Evolutionary conservation across 345 rosid genomes (phyloP).

Genomic region (Anastatica hierochuntica): DNA sequence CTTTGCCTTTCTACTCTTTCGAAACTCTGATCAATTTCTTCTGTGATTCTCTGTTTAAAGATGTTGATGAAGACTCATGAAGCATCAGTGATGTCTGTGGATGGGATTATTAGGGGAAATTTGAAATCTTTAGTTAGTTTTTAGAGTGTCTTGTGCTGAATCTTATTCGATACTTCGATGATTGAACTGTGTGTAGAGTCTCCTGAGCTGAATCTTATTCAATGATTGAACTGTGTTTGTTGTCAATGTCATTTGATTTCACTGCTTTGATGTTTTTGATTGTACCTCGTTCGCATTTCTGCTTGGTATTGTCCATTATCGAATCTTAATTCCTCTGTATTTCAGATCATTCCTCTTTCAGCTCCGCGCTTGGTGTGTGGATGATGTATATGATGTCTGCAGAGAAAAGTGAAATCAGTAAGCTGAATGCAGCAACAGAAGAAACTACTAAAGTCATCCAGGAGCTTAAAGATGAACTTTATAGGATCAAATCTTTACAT

Average conservation of each 20-base stretch:
- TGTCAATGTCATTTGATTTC: no score
- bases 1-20: slow-evolving; percentile 4
- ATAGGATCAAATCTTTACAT: slow-evolving; percentile 36
- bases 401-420: slow-evolving; percentile 54
- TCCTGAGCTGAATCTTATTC: no score
- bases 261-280: no score
- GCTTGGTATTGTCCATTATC: no score
- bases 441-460: slow-evolving; percentile 59
- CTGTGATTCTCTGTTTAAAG: not conserved
- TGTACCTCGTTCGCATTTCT: no score
- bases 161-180: not conserved
- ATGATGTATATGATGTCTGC: slow-evolving; percentile 80
- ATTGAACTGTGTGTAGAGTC: not conserved
- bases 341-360: slow-evolving; percentile 49
- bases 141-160: no score
- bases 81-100: no score
- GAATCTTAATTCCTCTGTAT: not conserved
- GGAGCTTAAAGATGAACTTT: slow-evolving; percentile 59
- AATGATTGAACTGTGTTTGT: no score
- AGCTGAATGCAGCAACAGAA: slow-evolving; percentile 49
- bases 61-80: not conserved
- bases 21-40: no score
- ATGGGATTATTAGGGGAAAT: no score
- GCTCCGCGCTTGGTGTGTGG: slow-evolving; percentile 61
- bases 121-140: no score